A percentile compares a stretch with the other conserved stretches of the same genome.
These are phyloP conservation scores for Pythium grandisporangium DNA, from an alignment of 352 stramenopile species.

Conservation along the genomic window DNA sequence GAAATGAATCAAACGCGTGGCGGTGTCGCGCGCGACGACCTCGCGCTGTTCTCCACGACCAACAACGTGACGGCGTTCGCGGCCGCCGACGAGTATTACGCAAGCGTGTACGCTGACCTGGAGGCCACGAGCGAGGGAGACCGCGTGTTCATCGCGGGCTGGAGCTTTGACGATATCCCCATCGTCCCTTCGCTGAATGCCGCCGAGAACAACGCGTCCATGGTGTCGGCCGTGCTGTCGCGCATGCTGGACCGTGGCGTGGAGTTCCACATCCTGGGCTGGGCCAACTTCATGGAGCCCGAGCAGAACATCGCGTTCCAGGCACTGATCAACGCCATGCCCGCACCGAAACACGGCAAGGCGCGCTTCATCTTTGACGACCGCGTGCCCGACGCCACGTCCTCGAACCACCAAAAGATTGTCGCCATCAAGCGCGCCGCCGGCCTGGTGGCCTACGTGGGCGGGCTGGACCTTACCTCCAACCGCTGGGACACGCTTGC, in stretches of 20 bases:
- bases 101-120: slow-evolving; percentile 35
- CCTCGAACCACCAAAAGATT: slow-evolving; percentile 44
- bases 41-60: slow-evolving; percentile 31
- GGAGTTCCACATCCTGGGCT: slow-evolving; percentile 46
- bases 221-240: slow-evolving; percentile 15
- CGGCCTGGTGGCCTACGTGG: slow-evolving; percentile 29
- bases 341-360: slow-evolving; percentile 9
- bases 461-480: slow-evolving; percentile 38
- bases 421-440: slow-evolving; percentile 17
- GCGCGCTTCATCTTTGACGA: slow-evolving; percentile 43
- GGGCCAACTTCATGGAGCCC: slow-evolving; percentile 49
- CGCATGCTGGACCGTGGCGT: slow-evolving; percentile 19
- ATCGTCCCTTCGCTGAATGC: slow-evolving; percentile 26
- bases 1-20: slow-evolving; percentile 41
- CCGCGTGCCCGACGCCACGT: slow-evolving; percentile 13
- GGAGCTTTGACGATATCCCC: slow-evolving; percentile 50
- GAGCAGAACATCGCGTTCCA: slow-evolving; percentile 44
- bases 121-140: slow-evolving; percentile 15
- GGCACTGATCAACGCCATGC: slow-evolving; percentile 36
- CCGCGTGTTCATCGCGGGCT: slow-evolving; percentile 44
- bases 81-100: slow-evolving; percentile 35
- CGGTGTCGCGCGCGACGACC: slow-evolving; percentile 25
- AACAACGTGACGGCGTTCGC: slow-evolving; percentile 41
- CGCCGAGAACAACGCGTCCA: slow-evolving; percentile 12
- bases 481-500: slow-evolving; percentile 50